Conservation (phyloP, 306 rosid genomes). For the Acmispon strigosus region DNA sequence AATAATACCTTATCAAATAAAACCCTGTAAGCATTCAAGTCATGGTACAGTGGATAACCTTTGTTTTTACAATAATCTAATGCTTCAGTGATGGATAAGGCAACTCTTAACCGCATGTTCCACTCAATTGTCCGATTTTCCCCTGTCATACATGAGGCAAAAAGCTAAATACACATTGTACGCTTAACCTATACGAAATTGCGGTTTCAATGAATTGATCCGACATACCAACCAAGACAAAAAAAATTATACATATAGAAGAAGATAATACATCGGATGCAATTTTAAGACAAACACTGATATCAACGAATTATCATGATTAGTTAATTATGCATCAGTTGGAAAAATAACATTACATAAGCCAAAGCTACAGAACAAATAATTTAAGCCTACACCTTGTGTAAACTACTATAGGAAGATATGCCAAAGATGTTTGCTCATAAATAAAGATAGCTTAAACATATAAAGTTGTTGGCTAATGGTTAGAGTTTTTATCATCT, state of each 20-base stretch:
- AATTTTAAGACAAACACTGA: neutral
- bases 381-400: neutral
- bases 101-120: constrained; percentile 79
- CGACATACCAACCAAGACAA: neutral
- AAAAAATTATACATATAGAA: no score
- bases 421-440: neutral
- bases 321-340: neutral
- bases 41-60: constrained; percentile 71
- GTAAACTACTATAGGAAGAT: neutral
- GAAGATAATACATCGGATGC: neutral
- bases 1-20: constrained; percentile 65
- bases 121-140: constrained; percentile 82
- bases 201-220: neutral
- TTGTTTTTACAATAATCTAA: constrained; percentile 53
- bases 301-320: neutral
- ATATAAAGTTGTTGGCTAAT: neutral
- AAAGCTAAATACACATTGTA: neutral
- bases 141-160: constrained; percentile 41
- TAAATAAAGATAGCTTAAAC: neutral
- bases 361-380: neutral
- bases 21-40: constrained; percentile 73
- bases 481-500: no score
- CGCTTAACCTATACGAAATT: neutral
- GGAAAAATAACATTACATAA: neutral
- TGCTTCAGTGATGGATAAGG: constrained; percentile 63